A percentile compares a stretch with the other conserved stretches of the same genome.
Conservation (phyloP, 306 rosid species). For the Dalbergia cultrata region DNA sequence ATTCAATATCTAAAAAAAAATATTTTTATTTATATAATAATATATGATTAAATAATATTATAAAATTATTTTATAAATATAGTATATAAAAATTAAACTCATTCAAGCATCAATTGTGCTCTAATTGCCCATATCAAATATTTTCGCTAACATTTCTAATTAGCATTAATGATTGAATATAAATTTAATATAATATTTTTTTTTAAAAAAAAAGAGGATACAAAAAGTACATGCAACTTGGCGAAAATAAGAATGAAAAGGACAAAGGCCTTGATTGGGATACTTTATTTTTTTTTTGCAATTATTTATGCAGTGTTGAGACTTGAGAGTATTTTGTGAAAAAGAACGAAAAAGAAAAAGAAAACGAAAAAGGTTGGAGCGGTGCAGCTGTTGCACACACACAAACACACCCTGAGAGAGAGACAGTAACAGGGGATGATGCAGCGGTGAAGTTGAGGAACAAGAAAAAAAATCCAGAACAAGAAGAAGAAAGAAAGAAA, state of each 20-base stretch:
- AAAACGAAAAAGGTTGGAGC: not conserved
- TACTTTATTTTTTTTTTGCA: too few species aligned
- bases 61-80: too few species aligned
- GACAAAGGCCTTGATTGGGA: not conserved
- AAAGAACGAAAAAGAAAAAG: not conserved
- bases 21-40: too few species aligned
- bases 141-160: not conserved
- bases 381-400: not conserved
- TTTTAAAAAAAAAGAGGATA: too few species aligned
- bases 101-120: not conserved
- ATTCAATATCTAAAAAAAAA: too few species aligned
- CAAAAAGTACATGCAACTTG: not conserved
- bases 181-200: too few species aligned
- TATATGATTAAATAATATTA: too few species aligned
- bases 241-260: not conserved
- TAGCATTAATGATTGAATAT: not conserved
- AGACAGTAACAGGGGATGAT: conserved; percentile 5
- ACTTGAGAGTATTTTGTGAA: not conserved
- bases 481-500: too few species aligned
- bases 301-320: not conserved
- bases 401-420: not conserved
- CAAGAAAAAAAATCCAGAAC: not conserved
- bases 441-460: conserved; percentile 42
- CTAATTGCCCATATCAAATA: not conserved
- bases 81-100: too few species aligned